phyloP scores from a whole-genome alignment of 2,329 filamentous ascomycete species.

The Aspergillus amoenus region DNA sequence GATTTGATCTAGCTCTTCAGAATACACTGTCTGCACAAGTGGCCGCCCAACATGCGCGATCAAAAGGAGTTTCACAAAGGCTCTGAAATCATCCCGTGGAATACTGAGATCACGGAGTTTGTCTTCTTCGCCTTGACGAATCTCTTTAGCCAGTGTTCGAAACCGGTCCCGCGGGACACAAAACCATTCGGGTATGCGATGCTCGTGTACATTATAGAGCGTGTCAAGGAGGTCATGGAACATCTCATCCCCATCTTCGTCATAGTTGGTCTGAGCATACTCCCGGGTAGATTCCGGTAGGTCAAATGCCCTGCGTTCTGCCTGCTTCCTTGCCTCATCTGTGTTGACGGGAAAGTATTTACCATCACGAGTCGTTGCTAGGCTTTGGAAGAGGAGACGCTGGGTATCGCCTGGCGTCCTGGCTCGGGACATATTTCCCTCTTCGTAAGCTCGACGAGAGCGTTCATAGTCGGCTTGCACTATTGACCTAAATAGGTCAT shows the following conservation, averaged over 20 bases:
- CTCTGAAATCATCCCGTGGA: not conserved
- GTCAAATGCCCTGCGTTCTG: not conserved
- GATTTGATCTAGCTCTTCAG: not conserved
- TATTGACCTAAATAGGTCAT: not conserved
- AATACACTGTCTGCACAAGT: not conserved
- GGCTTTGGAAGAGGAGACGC: not conserved
- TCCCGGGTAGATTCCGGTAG: not conserved
- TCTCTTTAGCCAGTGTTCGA: not conserved
- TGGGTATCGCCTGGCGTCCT: not conserved
- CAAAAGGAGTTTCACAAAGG: not conserved
- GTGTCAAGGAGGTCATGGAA: not conserved
- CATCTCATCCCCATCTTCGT: not conserved
- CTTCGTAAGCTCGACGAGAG: not conserved
- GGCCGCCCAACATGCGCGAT: not conserved
- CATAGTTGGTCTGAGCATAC: not conserved
- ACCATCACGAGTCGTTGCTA: not conserved
- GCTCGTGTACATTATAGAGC: not conserved
- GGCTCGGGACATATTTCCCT: not conserved
- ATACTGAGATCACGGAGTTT: not conserved
- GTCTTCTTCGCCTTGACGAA: not conserved
- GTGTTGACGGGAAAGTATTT: not conserved
- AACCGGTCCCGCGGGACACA: not conserved
- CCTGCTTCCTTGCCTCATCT: not conserved
- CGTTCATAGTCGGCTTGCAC: not conserved
- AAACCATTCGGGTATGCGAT: not conserved